Base-by-base conservation (phyloP, 1,139 yeast species). In the Nakaseomyces delphensis region DNA sequence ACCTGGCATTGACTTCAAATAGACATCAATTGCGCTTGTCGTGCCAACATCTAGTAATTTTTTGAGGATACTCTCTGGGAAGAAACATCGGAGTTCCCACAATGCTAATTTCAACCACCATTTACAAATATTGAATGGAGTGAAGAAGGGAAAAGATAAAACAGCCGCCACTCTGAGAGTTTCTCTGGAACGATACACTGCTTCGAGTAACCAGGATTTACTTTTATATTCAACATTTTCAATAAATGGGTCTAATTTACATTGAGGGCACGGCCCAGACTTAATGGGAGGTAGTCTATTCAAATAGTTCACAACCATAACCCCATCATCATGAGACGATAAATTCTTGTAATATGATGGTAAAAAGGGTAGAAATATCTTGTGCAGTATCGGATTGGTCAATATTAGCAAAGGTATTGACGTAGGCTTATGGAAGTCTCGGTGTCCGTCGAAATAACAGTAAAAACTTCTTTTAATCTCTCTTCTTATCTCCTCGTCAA, bases 1-100 rank as follows among this genome's bases (percentile, higher is more conserved):
- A 2, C 54, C 54, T 3, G 32, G 39, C 31, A 38, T 21, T 3
- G 53, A 44, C 15, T 48, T 45, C 8, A 43, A 21, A 36, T 46
- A 53, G 1, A 51, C 47, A 42, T 52, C 56, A 7, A 54, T 33
- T 2, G 48, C 52, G 33, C 40, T 51, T 20, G 57, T 49, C 3
- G 57, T 50, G 3, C 62, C 56, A 13, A 69, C 56, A 32, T 63
- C 60, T 46, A 70, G 55, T 9, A 71, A 38, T n/a, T 53, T 52
- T 45, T 60, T 41, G 32, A 65, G 51, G 1, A 63, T 60, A 37
- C 62, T 54, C 21, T 53, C 59, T 2, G 71, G 70, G 2, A 53
- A 51, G 15, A 53, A 30, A 9, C 46, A 41, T 24, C 56, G 41
- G 13, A 52, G 37, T 38, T 49, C 50, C 45, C 47, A 48, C 11